Evolutionary conservation across 2,329 filamentous ascomycete species (phyloP).

Genomic region (Ceratocystis papillata): DNA sequence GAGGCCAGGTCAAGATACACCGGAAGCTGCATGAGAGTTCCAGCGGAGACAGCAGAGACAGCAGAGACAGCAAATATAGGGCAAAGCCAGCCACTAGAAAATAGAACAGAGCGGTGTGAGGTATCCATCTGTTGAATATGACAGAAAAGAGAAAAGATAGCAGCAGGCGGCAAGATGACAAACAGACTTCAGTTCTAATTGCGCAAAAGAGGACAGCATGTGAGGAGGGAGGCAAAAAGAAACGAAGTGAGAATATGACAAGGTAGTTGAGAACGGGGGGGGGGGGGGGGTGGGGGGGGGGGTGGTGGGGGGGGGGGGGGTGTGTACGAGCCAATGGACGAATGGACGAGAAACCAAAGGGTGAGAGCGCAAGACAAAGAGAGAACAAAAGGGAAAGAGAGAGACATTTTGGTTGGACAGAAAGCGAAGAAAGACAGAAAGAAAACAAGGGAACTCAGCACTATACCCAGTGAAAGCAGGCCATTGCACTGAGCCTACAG

Average conservation of each 20-base stretch:
- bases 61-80: background rate
- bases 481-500: too few species aligned
- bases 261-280: background rate
- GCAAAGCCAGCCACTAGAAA: background rate
- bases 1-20: background rate
- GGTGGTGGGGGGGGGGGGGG: background rate
- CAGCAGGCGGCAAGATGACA: background rate
- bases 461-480: background rate
- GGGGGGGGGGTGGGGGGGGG: background rate
- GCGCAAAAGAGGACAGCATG: background rate
- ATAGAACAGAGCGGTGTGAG: background rate
- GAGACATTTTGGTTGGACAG: background rate
- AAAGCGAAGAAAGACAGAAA: conserved; percentile 11
- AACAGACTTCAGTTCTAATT: background rate
- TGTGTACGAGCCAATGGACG: background rate
- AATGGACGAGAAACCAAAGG: background rate
- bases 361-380: background rate
- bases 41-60: background rate
- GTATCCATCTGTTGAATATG: conserved; percentile 5
- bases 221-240: background rate
- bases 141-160: background rate
- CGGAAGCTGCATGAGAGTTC: background rate
- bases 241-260: background rate
- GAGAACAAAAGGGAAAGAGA: background rate
- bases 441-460: background rate